A percentile compares a stretch with the other conserved stretches of the same genome.
These are phyloP conservation scores for Gymnopus androsaceus DNA, from an alignment of 1,284 basidiomycete genomes.

Conservation along the genomic window DNA sequence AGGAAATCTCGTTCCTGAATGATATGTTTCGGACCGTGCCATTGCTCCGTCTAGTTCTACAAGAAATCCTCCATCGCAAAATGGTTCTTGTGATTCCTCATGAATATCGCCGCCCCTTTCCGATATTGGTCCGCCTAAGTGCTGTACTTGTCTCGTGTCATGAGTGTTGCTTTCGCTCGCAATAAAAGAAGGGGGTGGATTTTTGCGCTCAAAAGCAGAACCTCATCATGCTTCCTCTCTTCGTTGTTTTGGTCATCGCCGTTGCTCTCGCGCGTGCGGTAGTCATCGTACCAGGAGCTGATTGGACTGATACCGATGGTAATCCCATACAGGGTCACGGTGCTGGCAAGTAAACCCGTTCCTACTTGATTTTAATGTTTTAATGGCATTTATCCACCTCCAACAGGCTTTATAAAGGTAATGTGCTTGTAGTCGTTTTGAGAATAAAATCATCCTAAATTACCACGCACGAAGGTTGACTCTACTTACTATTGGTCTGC, in stretches of 20 bases:
- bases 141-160: too few species aligned
- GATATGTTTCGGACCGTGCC: background rate
- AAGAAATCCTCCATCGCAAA: background rate
- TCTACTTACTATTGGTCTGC: slow-evolving; percentile 65
- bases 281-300: slow-evolving; percentile 64
- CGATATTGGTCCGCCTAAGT: slow-evolving; percentile 3
- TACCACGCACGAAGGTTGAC: slow-evolving; percentile 56
- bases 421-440: too few species aligned
- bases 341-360: too few species aligned
- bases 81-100: background rate
- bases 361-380: too few species aligned
- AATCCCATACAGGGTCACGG: slow-evolving; percentile 69
- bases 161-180: too few species aligned
- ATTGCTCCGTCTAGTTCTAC: background rate
- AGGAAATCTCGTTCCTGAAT: background rate
- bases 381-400: too few species aligned
- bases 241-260: background rate
- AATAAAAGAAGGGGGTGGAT: too few species aligned
- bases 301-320: slow-evolving; percentile 63
- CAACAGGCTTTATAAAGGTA: too few species aligned
- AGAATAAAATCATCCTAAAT: too few species aligned
- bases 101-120: background rate
- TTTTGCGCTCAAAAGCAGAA: background rate
- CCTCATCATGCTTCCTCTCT: background rate
- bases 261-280: slow-evolving; percentile 27